A percentile compares a stretch with the other conserved stretches of the same genome.
These are phyloP conservation scores for Mycena latifolia DNA, from an alignment of 768 basidiomycete genomes.

Conservation along the genomic window DNA sequence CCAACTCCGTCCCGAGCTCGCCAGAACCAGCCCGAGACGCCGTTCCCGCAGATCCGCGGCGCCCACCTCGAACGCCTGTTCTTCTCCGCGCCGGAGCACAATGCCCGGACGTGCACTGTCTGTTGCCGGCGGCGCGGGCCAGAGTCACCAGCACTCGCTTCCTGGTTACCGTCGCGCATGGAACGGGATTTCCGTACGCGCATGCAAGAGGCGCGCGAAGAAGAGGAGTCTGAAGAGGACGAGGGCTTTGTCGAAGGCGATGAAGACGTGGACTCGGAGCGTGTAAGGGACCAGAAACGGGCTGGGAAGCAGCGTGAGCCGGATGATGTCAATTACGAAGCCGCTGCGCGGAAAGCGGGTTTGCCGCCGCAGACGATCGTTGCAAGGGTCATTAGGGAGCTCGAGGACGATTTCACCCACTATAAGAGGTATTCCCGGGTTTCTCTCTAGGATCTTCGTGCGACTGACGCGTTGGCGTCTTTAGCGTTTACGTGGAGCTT, in stretches of 20 bases:
- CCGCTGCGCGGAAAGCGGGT: slow-evolving; percentile 50
- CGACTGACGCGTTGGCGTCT: slow-evolving; percentile 20
- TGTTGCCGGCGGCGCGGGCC: slow-evolving; percentile 66
- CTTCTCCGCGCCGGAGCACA: slow-evolving; percentile 84
- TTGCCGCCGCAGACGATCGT: slow-evolving; percentile 92
- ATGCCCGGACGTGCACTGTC: slow-evolving; percentile 74
- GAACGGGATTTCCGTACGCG: slow-evolving; percentile 20
- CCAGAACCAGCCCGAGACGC: slow-evolving; percentile 50
- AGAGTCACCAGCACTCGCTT: slow-evolving; percentile 20
- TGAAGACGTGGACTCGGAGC: slow-evolving; percentile 49
- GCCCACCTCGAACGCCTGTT: slow-evolving; percentile 83
- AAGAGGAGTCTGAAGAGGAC: slow-evolving; percentile 48
- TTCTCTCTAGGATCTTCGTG: not conserved
- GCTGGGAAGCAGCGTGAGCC: slow-evolving; percentile 50
- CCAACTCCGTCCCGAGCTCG: slow-evolving; percentile 33
- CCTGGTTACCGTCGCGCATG: slow-evolving; percentile 40
- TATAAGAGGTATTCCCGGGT: slow-evolving; percentile 83
- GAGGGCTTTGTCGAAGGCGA: slow-evolving; percentile 63
- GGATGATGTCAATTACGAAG: slow-evolving; percentile 42
- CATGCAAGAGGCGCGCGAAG: slow-evolving; percentile 32
- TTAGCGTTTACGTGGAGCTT: slow-evolving; percentile 89
- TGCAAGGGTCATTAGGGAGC: slow-evolving; percentile 82
- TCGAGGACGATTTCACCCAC: slow-evolving; percentile 96
- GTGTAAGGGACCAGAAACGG: slow-evolving; percentile 21
- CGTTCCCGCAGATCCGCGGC: slow-evolving; percentile 89